phyloP scores from a whole-genome alignment of 768 basidiomycete species.

The Tylopilus vinaceipallidus region DNA sequence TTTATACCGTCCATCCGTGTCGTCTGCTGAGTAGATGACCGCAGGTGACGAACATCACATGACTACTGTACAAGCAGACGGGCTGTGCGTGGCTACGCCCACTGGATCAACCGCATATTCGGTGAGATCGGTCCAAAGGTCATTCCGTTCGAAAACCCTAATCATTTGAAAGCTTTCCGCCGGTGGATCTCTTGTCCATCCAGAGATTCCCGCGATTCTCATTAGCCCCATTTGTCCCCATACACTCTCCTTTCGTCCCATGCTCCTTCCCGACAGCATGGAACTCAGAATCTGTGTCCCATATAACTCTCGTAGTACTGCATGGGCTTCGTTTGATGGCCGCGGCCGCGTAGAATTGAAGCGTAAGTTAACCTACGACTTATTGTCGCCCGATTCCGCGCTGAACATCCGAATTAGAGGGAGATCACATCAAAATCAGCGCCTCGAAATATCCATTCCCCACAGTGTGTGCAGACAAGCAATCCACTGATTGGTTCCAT shows the following conservation, averaged over 20 bases:
- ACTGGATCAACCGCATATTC: slow-evolving; percentile 99
- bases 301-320: slow-evolving; percentile 95
- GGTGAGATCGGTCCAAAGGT: slow-evolving; percentile 41
- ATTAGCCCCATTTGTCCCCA: slow-evolving; percentile 99
- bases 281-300: slow-evolving; percentile 98
- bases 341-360: slow-evolving; percentile 93
- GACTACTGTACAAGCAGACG: slow-evolving; percentile 98
- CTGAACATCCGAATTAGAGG: slow-evolving; percentile 58
- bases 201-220: slow-evolving; percentile 93
- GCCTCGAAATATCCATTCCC: slow-evolving; percentile 98
- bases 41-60: slow-evolving; percentile 97
- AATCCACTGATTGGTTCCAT: slow-evolving; percentile 98
- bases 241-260: slow-evolving; percentile 96
- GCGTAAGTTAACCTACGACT: slow-evolving; percentile 53
- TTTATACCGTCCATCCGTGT: background rate
- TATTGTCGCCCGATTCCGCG: background rate
- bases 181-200: slow-evolving; percentile 95
- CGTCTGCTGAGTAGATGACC: slow-evolving; percentile 1
- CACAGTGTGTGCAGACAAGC: slow-evolving; percentile 96
- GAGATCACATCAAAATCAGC: slow-evolving; percentile 97
- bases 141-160: slow-evolving; percentile 2
- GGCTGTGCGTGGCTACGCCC: slow-evolving; percentile 90
- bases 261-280: slow-evolving; percentile 98
- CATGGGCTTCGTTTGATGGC: slow-evolving; percentile 99
- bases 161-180: slow-evolving; percentile 68